These are phyloP conservation scores for Leishmania aethiopica DNA, from an alignment of 208 protist species.

Conservation along the genomic window DNA sequence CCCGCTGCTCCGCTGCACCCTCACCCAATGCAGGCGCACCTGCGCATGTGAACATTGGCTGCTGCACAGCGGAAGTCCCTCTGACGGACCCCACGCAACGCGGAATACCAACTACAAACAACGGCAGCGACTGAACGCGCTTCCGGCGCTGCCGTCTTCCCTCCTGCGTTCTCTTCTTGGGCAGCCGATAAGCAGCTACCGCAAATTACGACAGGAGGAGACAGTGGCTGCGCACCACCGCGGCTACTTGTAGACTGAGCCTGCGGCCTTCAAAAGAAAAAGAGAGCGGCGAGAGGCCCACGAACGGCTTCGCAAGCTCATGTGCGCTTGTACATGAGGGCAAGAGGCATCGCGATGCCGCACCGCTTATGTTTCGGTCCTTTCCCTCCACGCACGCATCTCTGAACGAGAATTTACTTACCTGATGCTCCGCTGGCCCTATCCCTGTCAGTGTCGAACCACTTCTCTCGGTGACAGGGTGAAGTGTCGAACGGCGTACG, in stretches of 20 bases:
- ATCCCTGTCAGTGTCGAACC: not conserved
- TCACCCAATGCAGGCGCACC: not conserved
- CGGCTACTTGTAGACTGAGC: not conserved
- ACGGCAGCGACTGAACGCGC: not conserved
- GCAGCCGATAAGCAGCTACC: not conserved
- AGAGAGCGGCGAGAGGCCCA: not conserved
- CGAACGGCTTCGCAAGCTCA: not conserved
- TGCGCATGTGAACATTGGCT: not conserved
- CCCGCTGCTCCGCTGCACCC: not conserved
- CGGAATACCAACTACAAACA: not conserved
- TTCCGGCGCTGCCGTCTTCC: not conserved
- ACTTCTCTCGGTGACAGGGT: not conserved
- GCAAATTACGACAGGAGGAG: not conserved
- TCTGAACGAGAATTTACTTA: not conserved
- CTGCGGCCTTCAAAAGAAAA: not conserved
- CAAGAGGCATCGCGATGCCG: not conserved
- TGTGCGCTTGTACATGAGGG: not conserved
- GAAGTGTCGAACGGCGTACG: not conserved
- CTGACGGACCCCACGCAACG: not conserved
- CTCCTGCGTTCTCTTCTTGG: not conserved
- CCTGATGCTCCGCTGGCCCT: not conserved
- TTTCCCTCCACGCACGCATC: not conserved
- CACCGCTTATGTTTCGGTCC: not conserved
- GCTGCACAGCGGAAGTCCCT: not conserved
- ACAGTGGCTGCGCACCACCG: not conserved